Percentiles rank a stretch among this genome's conserved stretches.
Conservation (phyloP, 2,329 filamentous ascomycete genomes). For the Arthrobotrys conoides region DNA sequence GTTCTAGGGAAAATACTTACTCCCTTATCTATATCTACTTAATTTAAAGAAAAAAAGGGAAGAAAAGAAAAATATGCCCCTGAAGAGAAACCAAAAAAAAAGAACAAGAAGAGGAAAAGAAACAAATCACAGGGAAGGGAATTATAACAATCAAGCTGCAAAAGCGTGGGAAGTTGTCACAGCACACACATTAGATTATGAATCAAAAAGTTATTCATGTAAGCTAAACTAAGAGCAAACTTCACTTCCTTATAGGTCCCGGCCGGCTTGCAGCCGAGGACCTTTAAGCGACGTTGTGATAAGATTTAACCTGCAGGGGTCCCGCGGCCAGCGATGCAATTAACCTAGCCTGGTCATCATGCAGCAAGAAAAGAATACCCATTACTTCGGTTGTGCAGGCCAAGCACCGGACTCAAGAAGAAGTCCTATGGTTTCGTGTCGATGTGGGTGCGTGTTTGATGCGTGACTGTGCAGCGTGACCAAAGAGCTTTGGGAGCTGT, state of each 20-base stretch:
- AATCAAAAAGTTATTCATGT: slow-evolving; percentile 32
- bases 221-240: slow-evolving; percentile 3
- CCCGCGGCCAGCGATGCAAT: background rate
- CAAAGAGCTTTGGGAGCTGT: slow-evolving; percentile 4
- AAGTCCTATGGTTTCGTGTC: too few relatives aligned
- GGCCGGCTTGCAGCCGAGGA: slow-evolving; percentile 25
- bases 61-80: background rate
- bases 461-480: slow-evolving; percentile 26
- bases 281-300: slow-evolving; percentile 37
- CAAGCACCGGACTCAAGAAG: too few relatives aligned
- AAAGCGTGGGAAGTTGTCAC: background rate
- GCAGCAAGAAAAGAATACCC: slow-evolving; percentile 18
- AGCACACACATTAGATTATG: slow-evolving; percentile 14
- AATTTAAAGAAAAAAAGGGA: background rate
- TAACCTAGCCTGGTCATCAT: slow-evolving; percentile 42
- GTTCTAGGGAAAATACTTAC: background rate
- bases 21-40: background rate
- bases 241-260: slow-evolving; percentile 6
- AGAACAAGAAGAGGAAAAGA: background rate
- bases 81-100: background rate
- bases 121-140: background rate
- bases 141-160: background rate
- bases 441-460: slow-evolving; percentile 20
- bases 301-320: slow-evolving; percentile 41
- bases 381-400: too few relatives aligned